phyloP scores from a whole-genome alignment of 257 asterid genomes.

The Solanum ossicruentum region DNA sequence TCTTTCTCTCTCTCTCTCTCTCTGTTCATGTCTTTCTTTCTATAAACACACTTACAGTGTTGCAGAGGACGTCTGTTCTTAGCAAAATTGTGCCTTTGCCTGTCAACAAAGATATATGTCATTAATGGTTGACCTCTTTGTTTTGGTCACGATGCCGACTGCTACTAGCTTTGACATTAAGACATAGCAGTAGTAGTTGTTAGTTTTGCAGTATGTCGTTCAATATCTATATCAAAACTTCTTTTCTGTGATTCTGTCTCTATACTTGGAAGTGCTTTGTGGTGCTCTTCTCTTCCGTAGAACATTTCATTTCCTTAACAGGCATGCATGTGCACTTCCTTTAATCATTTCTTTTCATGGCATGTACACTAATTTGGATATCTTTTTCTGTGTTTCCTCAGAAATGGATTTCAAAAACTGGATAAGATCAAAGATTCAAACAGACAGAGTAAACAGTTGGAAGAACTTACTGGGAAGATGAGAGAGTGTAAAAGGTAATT shows the following conservation, averaged over 20 bases:
- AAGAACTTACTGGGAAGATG: constrained; percentile 90
- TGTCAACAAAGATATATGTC: background rate
- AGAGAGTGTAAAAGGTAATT: constrained; percentile 88
- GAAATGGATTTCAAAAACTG: constrained; percentile 94
- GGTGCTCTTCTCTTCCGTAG: background rate
- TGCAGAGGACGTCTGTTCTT: background rate
- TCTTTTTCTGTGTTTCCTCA: constrained; percentile 2
- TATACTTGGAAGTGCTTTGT: background rate
- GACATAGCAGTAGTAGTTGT: background rate
- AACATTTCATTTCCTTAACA: background rate
- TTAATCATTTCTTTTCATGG: background rate
- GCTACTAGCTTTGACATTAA: background rate
- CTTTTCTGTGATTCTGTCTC: background rate
- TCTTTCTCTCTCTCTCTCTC: background rate
- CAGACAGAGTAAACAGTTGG: constrained; percentile 89
- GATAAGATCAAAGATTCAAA: constrained; percentile 83
- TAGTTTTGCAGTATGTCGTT: background rate
- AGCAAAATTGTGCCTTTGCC: background rate
- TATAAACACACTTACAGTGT: background rate
- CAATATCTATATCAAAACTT: background rate
- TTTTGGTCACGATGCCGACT: background rate
- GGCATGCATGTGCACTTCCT: background rate
- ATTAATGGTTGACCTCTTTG: background rate
- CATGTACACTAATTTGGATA: background rate
- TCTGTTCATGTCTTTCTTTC: background rate